phyloP scores from a whole-genome alignment of 441 rosid species.

The Euphorbia celastroides region DNA sequence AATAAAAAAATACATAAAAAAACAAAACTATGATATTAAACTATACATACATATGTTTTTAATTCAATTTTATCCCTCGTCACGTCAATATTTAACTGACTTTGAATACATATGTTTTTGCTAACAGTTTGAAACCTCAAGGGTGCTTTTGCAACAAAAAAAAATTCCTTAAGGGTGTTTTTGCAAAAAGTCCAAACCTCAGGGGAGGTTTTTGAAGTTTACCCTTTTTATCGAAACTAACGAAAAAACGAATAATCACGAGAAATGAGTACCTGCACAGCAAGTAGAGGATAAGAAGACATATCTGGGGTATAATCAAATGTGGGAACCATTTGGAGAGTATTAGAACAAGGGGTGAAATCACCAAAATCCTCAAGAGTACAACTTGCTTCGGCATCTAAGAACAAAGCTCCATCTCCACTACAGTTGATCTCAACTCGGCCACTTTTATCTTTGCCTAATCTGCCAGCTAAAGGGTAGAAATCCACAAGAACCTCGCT shows the following conservation, averaged over 20 bases:
- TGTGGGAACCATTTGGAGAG: background rate
- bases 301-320: background rate
- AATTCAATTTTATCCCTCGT: too few relatives aligned
- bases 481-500: conserved; percentile 34
- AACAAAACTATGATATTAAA: too few relatives aligned
- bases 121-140: too few relatives aligned
- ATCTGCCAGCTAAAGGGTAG: conserved; percentile 40
- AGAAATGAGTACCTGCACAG: background rate
- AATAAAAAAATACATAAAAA: too few relatives aligned
- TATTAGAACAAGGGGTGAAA: background rate
- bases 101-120: too few relatives aligned
- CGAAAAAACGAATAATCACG: background rate
- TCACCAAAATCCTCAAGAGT: conserved; percentile 2
- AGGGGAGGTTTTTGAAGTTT: too few relatives aligned
- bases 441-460: conserved; percentile 23
- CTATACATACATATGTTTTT: too few relatives aligned
- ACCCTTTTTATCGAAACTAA: background rate
- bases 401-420: background rate
- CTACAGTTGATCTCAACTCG: conserved; percentile 2
- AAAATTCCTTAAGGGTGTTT: background rate
- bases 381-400: conserved; percentile 1
- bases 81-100: too few relatives aligned
- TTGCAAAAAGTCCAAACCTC: too few relatives aligned
- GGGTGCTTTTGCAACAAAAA: too few relatives aligned
- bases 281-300: conserved; percentile 4